Evolutionary conservation across 2,329 filamentous ascomycete genomes (phyloP).

Genomic region (Arthrobotrys conoides): DNA sequence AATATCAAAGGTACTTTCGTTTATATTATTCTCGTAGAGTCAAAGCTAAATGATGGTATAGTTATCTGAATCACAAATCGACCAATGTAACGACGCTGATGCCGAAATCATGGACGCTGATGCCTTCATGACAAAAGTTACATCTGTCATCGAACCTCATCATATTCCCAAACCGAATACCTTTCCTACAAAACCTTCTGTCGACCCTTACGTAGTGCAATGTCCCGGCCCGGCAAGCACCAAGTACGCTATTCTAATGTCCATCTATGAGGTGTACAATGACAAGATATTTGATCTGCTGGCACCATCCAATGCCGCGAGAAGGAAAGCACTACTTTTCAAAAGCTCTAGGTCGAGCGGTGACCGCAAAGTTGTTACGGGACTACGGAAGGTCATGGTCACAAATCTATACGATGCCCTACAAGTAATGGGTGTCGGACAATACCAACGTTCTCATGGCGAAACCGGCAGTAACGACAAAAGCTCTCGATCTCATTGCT

Average conservation of each 20-base stretch:
- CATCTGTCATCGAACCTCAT: conserved; percentile 47
- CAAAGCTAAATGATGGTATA: background rate
- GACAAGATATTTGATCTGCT: conserved; percentile 96
- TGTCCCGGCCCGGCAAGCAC: conserved; percentile 21
- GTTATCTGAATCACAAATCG: conserved; percentile 55
- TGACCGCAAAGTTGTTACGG: conserved; percentile 94
- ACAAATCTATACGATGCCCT: conserved; percentile 81
- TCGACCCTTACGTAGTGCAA: conserved; percentile 38
- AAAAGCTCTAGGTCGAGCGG: conserved; percentile 90
- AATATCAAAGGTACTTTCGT: conserved; percentile 68
- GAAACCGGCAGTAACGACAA: conserved; percentile 94
- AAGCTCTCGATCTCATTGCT: conserved; percentile 84
- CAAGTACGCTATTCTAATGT: conserved; percentile 87
- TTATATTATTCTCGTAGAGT: background rate
- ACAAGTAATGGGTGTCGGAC: conserved; percentile 61
- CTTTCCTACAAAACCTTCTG: conserved; percentile 50
- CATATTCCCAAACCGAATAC: conserved; percentile 57
- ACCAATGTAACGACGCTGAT: conserved; percentile 57
- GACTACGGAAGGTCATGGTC: conserved; percentile 90
- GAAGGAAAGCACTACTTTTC: conserved; percentile 86
- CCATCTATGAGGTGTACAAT: conserved; percentile 99
- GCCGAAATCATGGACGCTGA: conserved; percentile 44
- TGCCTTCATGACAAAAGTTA: conserved; percentile 54
- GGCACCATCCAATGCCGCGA: conserved; percentile 70
- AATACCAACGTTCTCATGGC: conserved; percentile 82